Evolutionary conservation across 2,329 filamentous ascomycete genomes (phyloP).

Genomic region (Whalleya microplaca): DNA sequence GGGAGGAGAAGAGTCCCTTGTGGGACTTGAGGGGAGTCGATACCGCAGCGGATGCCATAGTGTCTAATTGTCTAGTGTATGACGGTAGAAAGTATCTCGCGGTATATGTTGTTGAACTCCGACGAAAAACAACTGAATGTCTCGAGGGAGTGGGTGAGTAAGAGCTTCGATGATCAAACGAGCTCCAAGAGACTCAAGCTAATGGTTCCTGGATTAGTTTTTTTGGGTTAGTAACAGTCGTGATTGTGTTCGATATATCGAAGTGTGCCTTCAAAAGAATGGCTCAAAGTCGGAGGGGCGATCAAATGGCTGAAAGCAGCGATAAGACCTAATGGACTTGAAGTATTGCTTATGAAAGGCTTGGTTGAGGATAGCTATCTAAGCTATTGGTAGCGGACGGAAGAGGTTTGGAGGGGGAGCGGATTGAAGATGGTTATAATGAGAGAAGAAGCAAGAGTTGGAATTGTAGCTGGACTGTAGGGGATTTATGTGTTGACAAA

Average conservation of each 20-base stretch:
- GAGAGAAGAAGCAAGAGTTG: conserved; percentile 27
- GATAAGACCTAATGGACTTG: conserved; percentile 55
- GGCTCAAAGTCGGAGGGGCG: conserved; percentile 49
- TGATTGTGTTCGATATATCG: conserved; percentile 53
- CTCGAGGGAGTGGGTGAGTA: conserved; percentile 42
- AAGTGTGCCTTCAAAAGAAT: conserved; percentile 48
- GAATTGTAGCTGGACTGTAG: conserved; percentile 15
- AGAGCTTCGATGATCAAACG: conserved; percentile 50
- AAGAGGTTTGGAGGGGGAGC: conserved; percentile 18
- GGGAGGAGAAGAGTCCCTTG: conserved; percentile 86
- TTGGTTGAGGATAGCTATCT: conserved; percentile 33
- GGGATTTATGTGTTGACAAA: conserved; percentile 34
- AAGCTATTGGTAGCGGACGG: conserved; percentile 19
- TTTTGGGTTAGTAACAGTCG: conserved; percentile 50
- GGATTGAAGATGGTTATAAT: conserved; percentile 26
- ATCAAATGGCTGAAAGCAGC: conserved; percentile 50
- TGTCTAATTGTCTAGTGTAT: conserved; percentile 42
- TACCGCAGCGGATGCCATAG: conserved; percentile 81
- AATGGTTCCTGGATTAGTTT: conserved; percentile 57
- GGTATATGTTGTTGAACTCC: conserved; percentile 40
- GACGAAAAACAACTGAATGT: conserved; percentile 54
- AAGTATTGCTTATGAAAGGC: conserved; percentile 38
- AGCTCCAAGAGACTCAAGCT: conserved; percentile 63
- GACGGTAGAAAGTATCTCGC: conserved; percentile 41
- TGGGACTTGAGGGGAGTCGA: conserved; percentile 96